Evolutionary conservation across 2,329 filamentous ascomycete species (phyloP), one percentile per base, ranked within the genome.

Genomic region (Penicillium sp.): DNA sequence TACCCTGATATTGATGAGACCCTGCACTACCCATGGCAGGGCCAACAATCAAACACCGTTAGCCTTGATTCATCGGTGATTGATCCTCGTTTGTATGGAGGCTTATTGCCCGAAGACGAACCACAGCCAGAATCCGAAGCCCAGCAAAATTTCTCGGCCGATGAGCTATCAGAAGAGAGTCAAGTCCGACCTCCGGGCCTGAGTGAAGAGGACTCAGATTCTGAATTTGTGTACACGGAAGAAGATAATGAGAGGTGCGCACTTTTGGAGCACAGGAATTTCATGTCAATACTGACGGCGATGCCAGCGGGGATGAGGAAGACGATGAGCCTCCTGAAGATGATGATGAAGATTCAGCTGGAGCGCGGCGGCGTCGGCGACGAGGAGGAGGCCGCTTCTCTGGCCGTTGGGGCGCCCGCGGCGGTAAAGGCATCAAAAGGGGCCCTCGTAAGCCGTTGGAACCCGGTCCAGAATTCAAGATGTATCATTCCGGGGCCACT

Each of bases 401-500:
- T 13, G 68, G 70, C 39, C 69, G 70, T 16, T 72, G 60, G 50
- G 70, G 70, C 41, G 70, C 70, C 9, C 67, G 75, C 38, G 74
- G 74, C 56, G 68, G 68, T n/a, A 76, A 74, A 58, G 76, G 76
- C 21, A 66, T 75, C 61, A 77, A 71, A 56, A 68, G 74, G 61
- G 77, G 77, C 3, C 74, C 74, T 16, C 71, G 75, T 26, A 76
- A 73, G 56, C 70, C 76, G 4, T 36, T 78, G 38, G 77, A 79
- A 46, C 77, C 77, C 15, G 75, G 75, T 45, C 67, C 69, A 9
- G 76, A 79, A 49, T 79, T 79, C 65, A 78, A 76, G 44, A 60
- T 73, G 16, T 57, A 78, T 42, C 75, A 78, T 60, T 74, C 75
- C 6, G 70, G 75, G 51, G 77, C 77, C 24, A 78, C 74, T 1